Base-by-base conservation (phyloP, 768 basidiomycete genomes). In the Mycena alexandri region DNA sequence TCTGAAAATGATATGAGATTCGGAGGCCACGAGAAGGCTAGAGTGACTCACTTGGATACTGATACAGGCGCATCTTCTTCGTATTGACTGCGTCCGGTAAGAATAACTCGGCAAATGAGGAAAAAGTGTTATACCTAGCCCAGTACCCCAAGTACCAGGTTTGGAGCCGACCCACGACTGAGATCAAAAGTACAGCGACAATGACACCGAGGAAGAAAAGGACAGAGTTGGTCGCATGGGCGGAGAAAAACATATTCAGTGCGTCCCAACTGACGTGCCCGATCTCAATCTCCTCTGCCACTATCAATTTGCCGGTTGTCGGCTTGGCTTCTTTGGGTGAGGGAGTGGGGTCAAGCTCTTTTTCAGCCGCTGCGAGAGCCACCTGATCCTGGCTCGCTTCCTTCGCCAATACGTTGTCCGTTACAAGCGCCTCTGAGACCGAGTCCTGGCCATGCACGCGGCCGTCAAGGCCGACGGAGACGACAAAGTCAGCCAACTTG, bases 391-490 rank as follows among this genome's bases (percentile, higher is more conserved):
- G 66, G 3, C 71, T 71, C 13, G 75, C 67, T 58, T 81, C 77
- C 46, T 71, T 73, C 61, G 59, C 78, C 48, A 81, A 73, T 24
- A 61, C 78, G 41, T 75, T 72, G 71, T 86, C 82, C 24, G 79
- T 78, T 0, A 75, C 76, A 8, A 90, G 76, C 0, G 81, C 85
- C 1, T 85, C 86, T 0, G 83, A 81, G 2, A 87, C 76, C 12
- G 86, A 79, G 5, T 85, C 87, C 66, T 84, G 82, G 46, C 83
- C 81, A 12, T 76, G 74, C 19, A 89, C 79, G 0, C 83, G 81
- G 0, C 91, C 91, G 67, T 91, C 86, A 1, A 77, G 54, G n/a
- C 83, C 83, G n/a, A 92, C 67, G 0, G 87, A 85, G 11, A 92
- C 85, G 11, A 90, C 84, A 64, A 85, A 87, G n/a, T 84, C 80